Base-by-base conservation (phyloP, 2,329 filamentous ascomycete genomes). In the Phaeosphaeriaceae sp. region DNA sequence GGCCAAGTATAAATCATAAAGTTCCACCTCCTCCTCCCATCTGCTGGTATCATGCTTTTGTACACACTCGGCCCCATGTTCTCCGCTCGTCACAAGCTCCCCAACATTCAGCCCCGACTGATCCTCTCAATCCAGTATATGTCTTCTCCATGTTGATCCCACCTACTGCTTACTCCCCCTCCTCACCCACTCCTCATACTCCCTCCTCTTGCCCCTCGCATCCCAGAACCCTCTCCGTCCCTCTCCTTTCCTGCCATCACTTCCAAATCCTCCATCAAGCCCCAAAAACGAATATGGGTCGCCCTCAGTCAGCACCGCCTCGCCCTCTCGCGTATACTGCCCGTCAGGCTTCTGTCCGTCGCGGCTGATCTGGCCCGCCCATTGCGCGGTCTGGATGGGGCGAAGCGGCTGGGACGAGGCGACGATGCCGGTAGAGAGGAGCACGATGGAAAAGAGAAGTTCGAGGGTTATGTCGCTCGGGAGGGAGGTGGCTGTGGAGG, bases 391-490 rank as follows among this genome's bases (percentile, higher is more conserved):
- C 76, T 89, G 86, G 68, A 98, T 94, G 2, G 95, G 95, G 75
- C 92, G 90, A 62, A 98, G 83, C 46, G 88, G 86, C 13, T 91
- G 89, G 3, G 91, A 90, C 36, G 89, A 88, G 0, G 92, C 78
- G 0, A 97, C 92, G 25, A 98, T 87, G 44, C 94, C 95, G 0
- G 92, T 76, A 54, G 89, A 91, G n/a, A 96, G 85, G n/a, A 93
- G 75, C 22, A 96, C 77, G 5, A 95, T 89, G 1, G 93, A 91
- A 45, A 91, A 77, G 17, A 98, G 82, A 1, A 93, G 93, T 79
- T 99, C 95, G 67, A 96, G 85, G 40, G 88, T 87, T 69, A 99
- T 96, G 73, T 99, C 95, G 61, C 91, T 80, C 0, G 95, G 94
- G 1, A 98, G 84, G 15, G 70, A 70, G 17, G 85, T 66, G 57